Percentiles rank a stretch among this genome's conserved stretches.
Conservation (phyloP, 805 yeast species). For the Barnettozyma salicaria region DNA sequence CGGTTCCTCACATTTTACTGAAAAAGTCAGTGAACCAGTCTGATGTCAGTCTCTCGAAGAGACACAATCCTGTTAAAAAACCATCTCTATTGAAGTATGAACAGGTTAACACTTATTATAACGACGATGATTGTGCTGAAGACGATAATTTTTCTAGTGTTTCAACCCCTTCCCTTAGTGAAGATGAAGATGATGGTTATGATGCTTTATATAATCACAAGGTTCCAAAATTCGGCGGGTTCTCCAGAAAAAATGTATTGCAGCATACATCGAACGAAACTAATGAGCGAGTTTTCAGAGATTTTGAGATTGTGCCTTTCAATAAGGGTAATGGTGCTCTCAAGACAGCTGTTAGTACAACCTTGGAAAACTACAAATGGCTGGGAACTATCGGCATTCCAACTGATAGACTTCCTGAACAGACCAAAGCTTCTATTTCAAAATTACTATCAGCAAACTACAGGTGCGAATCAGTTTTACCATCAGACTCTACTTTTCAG, state of each 20-base stretch:
- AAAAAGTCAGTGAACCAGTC: slow-evolving; percentile 11
- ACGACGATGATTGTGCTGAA: slow-evolving; percentile 12
- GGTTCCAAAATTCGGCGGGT: slow-evolving; percentile 62
- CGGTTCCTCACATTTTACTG: slow-evolving; percentile 21
- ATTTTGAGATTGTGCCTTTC: slow-evolving; percentile 51
- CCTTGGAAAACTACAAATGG: slow-evolving; percentile 54
- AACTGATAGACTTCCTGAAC: slow-evolving; percentile 66
- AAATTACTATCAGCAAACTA: slow-evolving; percentile 41
- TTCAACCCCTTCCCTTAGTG: slow-evolving; percentile 17
- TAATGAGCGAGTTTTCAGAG: slow-evolving; percentile 35
- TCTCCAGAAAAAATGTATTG: slow-evolving; percentile 54
- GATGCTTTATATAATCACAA: slow-evolving; percentile 22
- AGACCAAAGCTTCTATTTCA: slow-evolving; percentile 50
- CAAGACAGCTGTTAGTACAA: slow-evolving; percentile 71
- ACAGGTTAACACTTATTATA: slow-evolving; percentile 7
- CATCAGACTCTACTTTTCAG: slow-evolving; percentile 73
- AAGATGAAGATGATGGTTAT: slow-evolving; percentile 25
- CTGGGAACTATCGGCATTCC: slow-evolving; percentile 93
- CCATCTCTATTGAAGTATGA: slow-evolving; percentile 8
- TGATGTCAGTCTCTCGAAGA: slow-evolving; percentile 2
- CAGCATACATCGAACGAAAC: slow-evolving; percentile 9
- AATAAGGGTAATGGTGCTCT: slow-evolving; percentile 83
- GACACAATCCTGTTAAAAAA: slow-evolving; percentile 4
- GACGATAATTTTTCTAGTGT: slow-evolving; percentile 11
- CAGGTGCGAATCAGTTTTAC: slow-evolving; percentile 58